phyloP scores from a whole-genome alignment of 768 basidiomycete species.

The Leucogyrophana mollusca region DNA sequence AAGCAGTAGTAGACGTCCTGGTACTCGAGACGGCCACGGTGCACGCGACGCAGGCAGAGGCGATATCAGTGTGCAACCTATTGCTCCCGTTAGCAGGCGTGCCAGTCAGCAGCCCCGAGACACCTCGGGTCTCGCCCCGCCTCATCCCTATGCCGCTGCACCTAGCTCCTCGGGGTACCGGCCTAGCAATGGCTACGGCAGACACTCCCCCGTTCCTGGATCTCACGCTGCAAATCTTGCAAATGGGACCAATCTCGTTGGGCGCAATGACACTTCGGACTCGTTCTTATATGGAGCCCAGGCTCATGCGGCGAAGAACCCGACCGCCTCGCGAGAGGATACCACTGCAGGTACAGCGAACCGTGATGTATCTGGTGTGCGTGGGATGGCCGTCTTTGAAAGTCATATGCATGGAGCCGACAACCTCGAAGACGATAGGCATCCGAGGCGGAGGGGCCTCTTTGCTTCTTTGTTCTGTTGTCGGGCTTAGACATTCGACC shows the following conservation, averaged over 20 bases:
- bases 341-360: conserved; percentile 42
- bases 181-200: conserved; percentile 48
- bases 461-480: conserved; percentile 71
- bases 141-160: conserved; percentile 74
- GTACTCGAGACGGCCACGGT: conserved; percentile 44
- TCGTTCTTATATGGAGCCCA: conserved; percentile 65
- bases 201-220: conserved; percentile 47
- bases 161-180: conserved; percentile 60
- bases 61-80: conserved; percentile 58
- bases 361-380: conserved; percentile 34
- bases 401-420: conserved; percentile 61
- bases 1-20: conserved; percentile 46
- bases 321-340: conserved; percentile 51
- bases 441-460: conserved; percentile 58
- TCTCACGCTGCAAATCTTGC: conserved; percentile 33
- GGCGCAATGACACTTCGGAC: conserved; percentile 58
- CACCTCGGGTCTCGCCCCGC: conserved; percentile 43
- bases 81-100: conserved; percentile 66
- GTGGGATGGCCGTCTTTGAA: conserved; percentile 67
- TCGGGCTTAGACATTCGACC: conserved; percentile 44
- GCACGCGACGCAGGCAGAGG: conserved; percentile 50
- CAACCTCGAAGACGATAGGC: conserved; percentile 65
- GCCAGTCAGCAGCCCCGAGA: conserved; percentile 64
- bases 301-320: conserved; percentile 45
- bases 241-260: conserved; percentile 37